These are phyloP conservation scores for Quercus variabilis DNA, from an alignment of 306 rosid species.

Conservation along the genomic window DNA sequence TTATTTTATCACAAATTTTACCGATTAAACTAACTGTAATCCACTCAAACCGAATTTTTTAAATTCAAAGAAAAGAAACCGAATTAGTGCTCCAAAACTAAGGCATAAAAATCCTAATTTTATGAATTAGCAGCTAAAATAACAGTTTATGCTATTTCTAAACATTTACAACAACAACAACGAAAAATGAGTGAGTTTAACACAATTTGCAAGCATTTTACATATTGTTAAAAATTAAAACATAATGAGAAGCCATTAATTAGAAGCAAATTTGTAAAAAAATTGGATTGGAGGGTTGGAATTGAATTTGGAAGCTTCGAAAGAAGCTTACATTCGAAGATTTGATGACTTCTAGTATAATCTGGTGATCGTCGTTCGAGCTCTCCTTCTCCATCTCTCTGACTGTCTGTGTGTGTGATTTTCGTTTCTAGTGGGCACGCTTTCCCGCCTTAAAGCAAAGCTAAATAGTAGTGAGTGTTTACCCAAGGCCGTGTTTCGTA, in stretches of 20 bases:
- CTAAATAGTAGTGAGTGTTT: too few relatives aligned
- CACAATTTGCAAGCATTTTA: not conserved
- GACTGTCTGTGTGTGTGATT: conserved; percentile 12
- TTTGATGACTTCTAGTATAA: conserved; percentile 50
- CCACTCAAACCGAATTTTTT: not conserved
- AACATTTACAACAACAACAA: not conserved
- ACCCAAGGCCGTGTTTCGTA: too few relatives aligned
- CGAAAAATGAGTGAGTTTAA: not conserved
- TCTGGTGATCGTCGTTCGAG: conserved; percentile 43
- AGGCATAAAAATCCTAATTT: not conserved
- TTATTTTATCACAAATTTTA: accelerated
- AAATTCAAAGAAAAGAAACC: too few relatives aligned
- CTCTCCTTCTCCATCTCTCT: conserved; percentile 55
- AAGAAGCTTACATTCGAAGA: conserved; percentile 65
- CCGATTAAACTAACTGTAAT: accelerated
- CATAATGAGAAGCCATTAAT: not conserved
- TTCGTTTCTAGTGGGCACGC: not conserved
- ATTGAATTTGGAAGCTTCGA: not conserved
- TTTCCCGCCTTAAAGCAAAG: conserved; percentile 39
- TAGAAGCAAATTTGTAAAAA: not conserved
- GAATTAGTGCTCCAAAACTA: not conserved
- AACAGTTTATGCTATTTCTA: not conserved
- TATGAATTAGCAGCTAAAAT: not conserved
- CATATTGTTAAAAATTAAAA: not conserved
- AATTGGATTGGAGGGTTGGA: not conserved